These are phyloP conservation scores for Aspergillus arachidicola DNA, from an alignment of 2,329 filamentous ascomycete genomes.

Conservation along the genomic window DNA sequence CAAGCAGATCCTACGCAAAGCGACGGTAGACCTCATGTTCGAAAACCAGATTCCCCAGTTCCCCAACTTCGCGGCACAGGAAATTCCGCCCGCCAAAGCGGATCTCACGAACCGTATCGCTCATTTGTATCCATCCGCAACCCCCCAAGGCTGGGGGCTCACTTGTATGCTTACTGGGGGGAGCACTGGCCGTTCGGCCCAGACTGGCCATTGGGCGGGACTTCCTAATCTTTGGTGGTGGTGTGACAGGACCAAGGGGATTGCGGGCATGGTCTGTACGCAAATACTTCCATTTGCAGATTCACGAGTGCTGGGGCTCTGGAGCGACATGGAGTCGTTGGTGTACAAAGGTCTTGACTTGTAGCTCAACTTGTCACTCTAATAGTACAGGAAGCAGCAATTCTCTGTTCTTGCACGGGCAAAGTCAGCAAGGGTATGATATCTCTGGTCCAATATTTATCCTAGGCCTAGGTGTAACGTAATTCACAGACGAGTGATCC, in stretches of 20 bases:
- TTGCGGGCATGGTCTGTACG: conserved; percentile 56
- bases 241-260: conserved; percentile 61
- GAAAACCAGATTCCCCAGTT: conserved; percentile 62
- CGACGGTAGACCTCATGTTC: conserved; percentile 67
- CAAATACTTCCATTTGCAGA: conserved; percentile 50
- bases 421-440: no score
- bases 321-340: neutral
- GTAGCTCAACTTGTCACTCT: neutral
- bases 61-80: conserved; percentile 55
- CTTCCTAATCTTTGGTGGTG: conserved; percentile 66
- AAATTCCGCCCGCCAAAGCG: conserved; percentile 52
- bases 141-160: neutral
- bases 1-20: conserved; percentile 55
- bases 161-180: neutral
- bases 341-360: neutral
- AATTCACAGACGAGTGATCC: no score
- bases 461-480: no score
- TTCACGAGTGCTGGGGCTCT: neutral
- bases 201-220: conserved; percentile 61
- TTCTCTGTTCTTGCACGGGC: neutral
- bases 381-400: neutral
- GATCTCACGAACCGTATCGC: neutral
- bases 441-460: no score
- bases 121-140: neutral
- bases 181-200: conserved; percentile 14